Base-by-base conservation (phyloP, 2,329 filamentous ascomycete genomes). In the Aspergillus eucalypticola region DNA sequence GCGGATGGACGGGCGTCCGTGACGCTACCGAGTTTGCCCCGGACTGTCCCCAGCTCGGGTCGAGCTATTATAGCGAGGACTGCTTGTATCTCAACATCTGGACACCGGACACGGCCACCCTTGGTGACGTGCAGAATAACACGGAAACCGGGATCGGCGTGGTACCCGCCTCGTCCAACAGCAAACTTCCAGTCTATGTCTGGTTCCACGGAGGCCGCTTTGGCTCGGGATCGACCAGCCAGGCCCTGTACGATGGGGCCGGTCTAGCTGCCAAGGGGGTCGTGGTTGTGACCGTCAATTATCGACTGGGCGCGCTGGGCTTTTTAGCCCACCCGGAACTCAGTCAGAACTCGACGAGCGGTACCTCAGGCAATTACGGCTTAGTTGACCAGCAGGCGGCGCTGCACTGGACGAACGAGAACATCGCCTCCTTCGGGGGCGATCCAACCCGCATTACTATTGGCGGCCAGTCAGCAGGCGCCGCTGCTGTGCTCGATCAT, bases 381-480 rank as follows among this genome's bases (percentile, higher is more conserved):
- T 58, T 72, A 11, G 46, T 69, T 10, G 71, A 73, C 49, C 69
- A 69, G 53, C 61, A 64, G 13, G 55, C 59, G 8, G 67, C 65
- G 3, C 54, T 71, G 1, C 54, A 52, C 25, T 71, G 68, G 67
- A 56, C 68, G 3, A 60, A 65, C 13, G 56, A 63, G 5, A 65
- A 70, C 50, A 67, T 68, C 46, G 52, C 44, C 2, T 15, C 62
- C 10, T 71, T 71, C 49, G 67, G 67, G 25, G 69, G 67, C 4
- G 64, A 70, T 29, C 56, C 64, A 5, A 38, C 54, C 41, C 65
- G 66, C 29, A 58, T 68, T n/a, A 69, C 67, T n/a, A 69, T 72
- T 29, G 69, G 69, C 27, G 71, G 70, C 4, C 68, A 73, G 60
- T 70, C 66, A n/a, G 70, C 70, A 6, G 72, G 71, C 35, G 83